Base-by-base conservation (phyloP, 768 basidiomycete genomes). In the Boletus rex-veris region DNA sequence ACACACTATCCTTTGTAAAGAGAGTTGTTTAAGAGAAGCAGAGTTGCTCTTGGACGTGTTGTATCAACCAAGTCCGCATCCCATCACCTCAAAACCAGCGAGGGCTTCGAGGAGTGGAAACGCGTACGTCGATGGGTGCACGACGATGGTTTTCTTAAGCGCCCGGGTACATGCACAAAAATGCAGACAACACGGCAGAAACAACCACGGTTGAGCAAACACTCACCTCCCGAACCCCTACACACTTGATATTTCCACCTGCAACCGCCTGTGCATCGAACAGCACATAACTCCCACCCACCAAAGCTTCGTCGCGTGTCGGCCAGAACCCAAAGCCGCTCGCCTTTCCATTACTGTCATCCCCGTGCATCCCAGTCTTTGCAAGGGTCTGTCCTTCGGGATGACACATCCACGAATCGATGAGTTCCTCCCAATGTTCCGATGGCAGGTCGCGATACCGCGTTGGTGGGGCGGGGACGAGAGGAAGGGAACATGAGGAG, bases 381-480 rank as follows among this genome's bases (percentile, higher is more conserved):
- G 80, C 71, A 45, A 98, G 74, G 40, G 81, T 84, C 73, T 96
- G 93, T 33, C 58, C 67, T 64, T 97, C 93, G 9, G 84, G 70
- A 70, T 98, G 96, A 63, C 96, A 98, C 89, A 98, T 93, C 96
- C 96, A 98, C 7, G 94, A 88, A 58, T 98, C 96, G 18, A 98
- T 83, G 15, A 98, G 84, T 68, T 98, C 96, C 58, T 92, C 88
- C 96, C 96, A 98, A 63, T 98, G 88, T 66, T 98, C 95, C 5
- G 91, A 94, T 4, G 96, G 96, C 12, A 98, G 75, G 65, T 97
- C 94, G 37, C 85, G 82, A 69, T 90, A 98, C 42, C 71, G 74
- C 18, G 82, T 67, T 39, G 71, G 73, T 6, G 81, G 70, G 0
- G 78, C 72, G 36, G 86, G 78, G 12, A 79, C 68, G 33, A 96